These are phyloP conservation scores for Hevea brasiliensis DNA, from an alignment of 345 rosid genomes.

Conservation along the genomic window DNA sequence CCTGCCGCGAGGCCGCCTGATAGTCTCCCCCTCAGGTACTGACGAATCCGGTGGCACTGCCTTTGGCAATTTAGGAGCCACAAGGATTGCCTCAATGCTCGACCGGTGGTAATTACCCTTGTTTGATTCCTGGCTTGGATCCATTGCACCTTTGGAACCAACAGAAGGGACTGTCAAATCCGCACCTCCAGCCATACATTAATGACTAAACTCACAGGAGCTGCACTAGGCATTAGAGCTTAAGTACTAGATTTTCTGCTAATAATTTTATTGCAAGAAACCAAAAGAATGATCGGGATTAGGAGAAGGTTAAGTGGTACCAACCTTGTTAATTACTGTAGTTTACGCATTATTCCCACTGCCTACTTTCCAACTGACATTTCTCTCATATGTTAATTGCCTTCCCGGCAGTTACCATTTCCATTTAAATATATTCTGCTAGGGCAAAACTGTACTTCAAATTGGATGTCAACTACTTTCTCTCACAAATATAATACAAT, in stretches of 20 bases:
- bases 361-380: constrained; percentile 61
- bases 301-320: constrained; percentile 83
- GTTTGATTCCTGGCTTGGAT: constrained; percentile 50
- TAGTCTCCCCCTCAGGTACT: constrained; percentile 48
- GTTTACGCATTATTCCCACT: constrained; percentile 28
- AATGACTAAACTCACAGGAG: constrained; percentile 19
- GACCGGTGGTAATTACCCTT: constrained; percentile 34
- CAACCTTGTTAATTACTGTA: constrained; percentile 31
- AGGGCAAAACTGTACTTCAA: neutral
- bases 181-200: constrained; percentile 57
- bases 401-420: constrained; percentile 40
- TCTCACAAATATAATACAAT: too few relatives aligned
- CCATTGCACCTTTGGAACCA: constrained; percentile 42
- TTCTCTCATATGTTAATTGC: constrained; percentile 44
- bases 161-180: constrained; percentile 43
- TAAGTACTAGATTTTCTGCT: constrained; percentile 51
- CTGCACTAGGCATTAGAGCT: constrained; percentile 26
- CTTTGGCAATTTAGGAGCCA: constrained; percentile 49
- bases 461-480: too few relatives aligned
- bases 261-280: constrained; percentile 49
- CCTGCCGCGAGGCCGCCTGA: constrained; percentile 85
- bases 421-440: constrained; percentile 15
- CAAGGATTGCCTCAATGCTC: constrained; percentile 31
- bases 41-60: constrained; percentile 53
- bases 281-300: constrained; percentile 71